Base-by-base conservation (phyloP, 225 moss, liverwort and hornwort species). In the Asterella californica region DNA sequence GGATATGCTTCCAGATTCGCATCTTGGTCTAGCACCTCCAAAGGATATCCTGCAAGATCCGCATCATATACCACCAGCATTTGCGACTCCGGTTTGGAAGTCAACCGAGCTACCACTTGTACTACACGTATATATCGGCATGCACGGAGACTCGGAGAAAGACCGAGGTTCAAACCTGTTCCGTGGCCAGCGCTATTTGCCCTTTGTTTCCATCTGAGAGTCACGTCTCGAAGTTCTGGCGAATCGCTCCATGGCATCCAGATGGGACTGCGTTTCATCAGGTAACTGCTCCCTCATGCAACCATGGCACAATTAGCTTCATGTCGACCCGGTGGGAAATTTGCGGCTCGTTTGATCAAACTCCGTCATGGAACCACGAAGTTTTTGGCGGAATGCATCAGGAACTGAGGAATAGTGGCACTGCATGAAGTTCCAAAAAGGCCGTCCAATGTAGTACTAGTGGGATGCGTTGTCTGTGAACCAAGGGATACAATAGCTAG, bases 1-100 rank as follows among this genome's bases (percentile, higher is more conserved):
- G 74, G 53, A 74, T 74, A 74, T 74, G 14, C 74, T 54, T 54
- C 33, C 18, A 10, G 74, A 74, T 74, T 15, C 74, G 74, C 29
- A 74, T 74, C 74, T 74, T 50, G 74, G 50, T 33, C 74, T 29
- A 12, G 53, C 53, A 53, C 74, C 54, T 6, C 0, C 19, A 10
- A 19, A 19, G 74, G 32, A 53, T 53, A 53, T 54, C 47, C 74
- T 30, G 0, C 3, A 15, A 52, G 74, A 74, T 74, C 74, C 74
- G 74, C 32, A 74, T 74, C 73, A 0, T 4, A 60, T 8, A 15
- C 70, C 70, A 42, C 18, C 48, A 64, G 8, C 27, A 25, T 9
- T 48, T 49, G 72, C 69, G 42, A 47, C 47, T 2, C 2, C 0
- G 15, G 8, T 47, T 72, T 12, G 0, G 72, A 72, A 72, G 48